phyloP scores from a whole-genome alignment of 176 grass and related monocot genomes.

The Avena sativa region DNA sequence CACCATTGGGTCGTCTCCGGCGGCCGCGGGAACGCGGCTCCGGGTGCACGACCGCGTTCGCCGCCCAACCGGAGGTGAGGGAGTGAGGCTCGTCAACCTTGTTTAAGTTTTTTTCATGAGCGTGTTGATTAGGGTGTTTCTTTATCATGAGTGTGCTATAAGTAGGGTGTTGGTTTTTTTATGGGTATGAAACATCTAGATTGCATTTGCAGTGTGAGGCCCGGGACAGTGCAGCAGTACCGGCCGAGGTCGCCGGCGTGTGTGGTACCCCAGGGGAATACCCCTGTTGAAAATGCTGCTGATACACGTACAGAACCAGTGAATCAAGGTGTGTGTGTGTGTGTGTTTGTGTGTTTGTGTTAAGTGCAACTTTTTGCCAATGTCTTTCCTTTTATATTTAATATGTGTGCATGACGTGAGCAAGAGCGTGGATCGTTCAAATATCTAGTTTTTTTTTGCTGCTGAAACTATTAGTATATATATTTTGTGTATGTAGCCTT shows the following conservation, averaged over 20 bases:
- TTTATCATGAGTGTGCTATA: not conserved
- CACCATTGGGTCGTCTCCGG: constrained; percentile 56
- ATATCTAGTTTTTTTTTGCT: constrained; percentile 12
- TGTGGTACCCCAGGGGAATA: constrained; percentile 6
- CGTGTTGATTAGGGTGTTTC: not conserved
- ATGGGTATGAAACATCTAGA: not conserved
- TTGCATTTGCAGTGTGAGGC: constrained; percentile 42
- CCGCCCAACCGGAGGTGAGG: constrained; percentile 44
- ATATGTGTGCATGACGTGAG: not conserved
- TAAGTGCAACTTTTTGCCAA: not conserved
- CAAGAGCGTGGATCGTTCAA: not conserved
- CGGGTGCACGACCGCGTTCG: constrained; percentile 10
- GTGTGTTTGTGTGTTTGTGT: constrained; percentile 21
- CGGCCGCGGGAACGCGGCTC: constrained; percentile 37
- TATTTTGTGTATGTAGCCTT: not conserved
- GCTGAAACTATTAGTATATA: not conserved
- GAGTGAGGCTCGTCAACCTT: not conserved
- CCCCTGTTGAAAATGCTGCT: constrained; percentile 6
- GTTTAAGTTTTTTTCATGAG: not conserved
- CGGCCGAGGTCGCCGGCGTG: constrained; percentile 28
- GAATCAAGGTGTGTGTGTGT: constrained; percentile 24
- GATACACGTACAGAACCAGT: not conserved
- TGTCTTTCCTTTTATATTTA: not conserved
- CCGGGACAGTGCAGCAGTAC: constrained; percentile 40
- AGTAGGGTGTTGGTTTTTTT: not conserved